phyloP scores from a whole-genome alignment of 2,329 filamentous ascomycete genomes.

The Penicillium frequentans region DNA sequence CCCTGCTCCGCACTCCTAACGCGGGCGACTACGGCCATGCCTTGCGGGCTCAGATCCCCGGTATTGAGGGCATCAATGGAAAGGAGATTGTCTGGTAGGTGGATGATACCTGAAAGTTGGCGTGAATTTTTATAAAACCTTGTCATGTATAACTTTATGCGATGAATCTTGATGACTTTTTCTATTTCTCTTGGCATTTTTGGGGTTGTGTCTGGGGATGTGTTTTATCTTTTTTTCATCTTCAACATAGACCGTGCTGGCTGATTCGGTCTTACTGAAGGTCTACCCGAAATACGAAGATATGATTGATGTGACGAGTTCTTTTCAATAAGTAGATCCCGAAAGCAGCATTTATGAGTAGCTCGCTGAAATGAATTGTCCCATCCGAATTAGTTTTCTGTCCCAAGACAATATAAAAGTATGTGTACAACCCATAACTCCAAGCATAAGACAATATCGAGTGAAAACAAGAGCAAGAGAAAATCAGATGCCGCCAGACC shows the following conservation, averaged over 20 bases:
- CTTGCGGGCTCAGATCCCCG: constrained; percentile 40
- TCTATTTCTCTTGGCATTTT: background rate
- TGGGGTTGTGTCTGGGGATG: background rate
- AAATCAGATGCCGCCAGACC: background rate
- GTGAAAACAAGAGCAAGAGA: background rate
- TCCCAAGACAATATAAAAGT: background rate
- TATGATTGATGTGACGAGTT: constrained; percentile 7
- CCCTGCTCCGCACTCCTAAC: constrained; percentile 70
- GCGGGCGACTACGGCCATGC: constrained; percentile 71
- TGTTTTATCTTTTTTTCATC: background rate
- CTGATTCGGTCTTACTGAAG: constrained; percentile 10
- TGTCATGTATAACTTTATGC: constrained; percentile 15
- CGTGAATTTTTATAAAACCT: background rate
- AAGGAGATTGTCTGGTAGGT: constrained; percentile 39
- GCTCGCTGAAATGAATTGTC: background rate
- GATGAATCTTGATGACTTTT: constrained; percentile 16
- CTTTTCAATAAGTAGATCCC: background rate
- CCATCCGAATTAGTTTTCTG: background rate
- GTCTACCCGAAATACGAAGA: constrained; percentile 10
- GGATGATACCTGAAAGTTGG: background rate
- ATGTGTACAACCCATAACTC: background rate
- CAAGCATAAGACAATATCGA: background rate
- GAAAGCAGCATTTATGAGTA: background rate
- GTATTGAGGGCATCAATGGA: constrained; percentile 36
- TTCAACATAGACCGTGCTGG: background rate